Conservation (phyloP, 179 eudicot species). For the Drosera spatulata region DNA sequence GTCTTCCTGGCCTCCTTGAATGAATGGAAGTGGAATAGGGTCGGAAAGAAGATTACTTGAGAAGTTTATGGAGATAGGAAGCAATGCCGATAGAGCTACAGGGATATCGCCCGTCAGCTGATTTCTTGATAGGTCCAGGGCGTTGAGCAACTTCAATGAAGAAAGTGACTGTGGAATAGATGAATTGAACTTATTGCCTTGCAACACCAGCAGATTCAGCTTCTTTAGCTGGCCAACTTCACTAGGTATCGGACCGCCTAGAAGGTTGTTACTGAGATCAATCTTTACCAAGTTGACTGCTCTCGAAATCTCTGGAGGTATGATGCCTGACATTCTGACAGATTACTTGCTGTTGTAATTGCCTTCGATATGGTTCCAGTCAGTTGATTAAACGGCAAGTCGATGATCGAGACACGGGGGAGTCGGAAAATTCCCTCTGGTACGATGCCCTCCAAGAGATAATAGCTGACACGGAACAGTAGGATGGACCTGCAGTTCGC, state of each 20-base stretch:
- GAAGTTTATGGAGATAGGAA: constrained; percentile 75
- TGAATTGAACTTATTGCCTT: constrained; percentile 55
- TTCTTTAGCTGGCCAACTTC: constrained; percentile 57
- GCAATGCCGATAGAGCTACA: constrained; percentile 35
- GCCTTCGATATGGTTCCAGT: constrained; percentile 41
- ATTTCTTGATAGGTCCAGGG: constrained; percentile 71
- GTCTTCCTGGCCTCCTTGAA: constrained; percentile 52
- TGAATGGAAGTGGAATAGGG: constrained; percentile 57
- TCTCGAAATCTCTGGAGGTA: constrained; percentile 60
- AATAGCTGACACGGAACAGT: constrained; percentile 69
- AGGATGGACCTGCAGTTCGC: constrained; percentile 48
- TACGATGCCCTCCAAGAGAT: constrained; percentile 48
- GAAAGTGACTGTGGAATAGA: constrained; percentile 67
- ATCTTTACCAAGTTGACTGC: constrained; percentile 61
- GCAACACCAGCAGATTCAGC: constrained; percentile 49
- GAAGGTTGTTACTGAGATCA: constrained; percentile 61
- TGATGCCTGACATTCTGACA: constrained; percentile 55
- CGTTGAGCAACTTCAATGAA: constrained; percentile 41
- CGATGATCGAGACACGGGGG: constrained; percentile 70
- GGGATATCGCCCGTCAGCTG: constrained; percentile 58
- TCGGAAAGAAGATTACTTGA: constrained; percentile 72
- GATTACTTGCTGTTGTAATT: constrained; percentile 56
- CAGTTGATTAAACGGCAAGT: constrained; percentile 48
- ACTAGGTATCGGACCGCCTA: constrained; percentile 65
- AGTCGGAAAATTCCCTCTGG: constrained; percentile 60